phyloP scores from a whole-genome alignment of 2,329 filamentous ascomycete species.

The Exophiala spinifera region DNA sequence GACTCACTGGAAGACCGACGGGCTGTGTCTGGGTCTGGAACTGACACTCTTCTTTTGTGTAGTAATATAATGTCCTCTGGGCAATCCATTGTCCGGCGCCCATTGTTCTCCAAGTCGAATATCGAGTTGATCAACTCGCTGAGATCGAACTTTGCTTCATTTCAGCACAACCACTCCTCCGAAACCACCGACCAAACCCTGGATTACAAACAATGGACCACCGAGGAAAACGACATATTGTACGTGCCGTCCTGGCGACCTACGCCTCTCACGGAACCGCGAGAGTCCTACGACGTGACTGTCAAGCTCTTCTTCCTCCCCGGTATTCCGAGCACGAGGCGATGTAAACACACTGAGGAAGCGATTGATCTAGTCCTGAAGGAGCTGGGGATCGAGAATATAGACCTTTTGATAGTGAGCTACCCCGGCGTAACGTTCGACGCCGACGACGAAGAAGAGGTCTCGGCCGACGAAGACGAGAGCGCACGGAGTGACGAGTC shows the following conservation, averaged over 20 bases:
- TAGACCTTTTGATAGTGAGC: constrained; percentile 87
- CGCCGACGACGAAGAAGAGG: constrained; percentile 72
- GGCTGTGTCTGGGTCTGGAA: neutral
- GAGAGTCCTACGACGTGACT: constrained; percentile 85
- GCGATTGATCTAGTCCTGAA: constrained; percentile 76
- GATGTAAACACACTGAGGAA: constrained; percentile 69
- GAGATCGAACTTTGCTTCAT: constrained; percentile 74
- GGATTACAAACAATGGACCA: constrained; percentile 61
- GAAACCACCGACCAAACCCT: constrained; percentile 9
- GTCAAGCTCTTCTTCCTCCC: constrained; percentile 93
- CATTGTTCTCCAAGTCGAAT: constrained; percentile 78
- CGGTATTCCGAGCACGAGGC: constrained; percentile 60
- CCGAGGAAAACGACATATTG: constrained; percentile 56
- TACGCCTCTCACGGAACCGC: constrained; percentile 71
- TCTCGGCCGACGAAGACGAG: constrained; percentile 51
- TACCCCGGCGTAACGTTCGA: constrained; percentile 94
- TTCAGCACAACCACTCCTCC: constrained; percentile 55
- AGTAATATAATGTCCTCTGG: constrained; percentile 83
- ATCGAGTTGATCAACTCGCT: constrained; percentile 88
- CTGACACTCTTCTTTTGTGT: constrained; percentile 8
- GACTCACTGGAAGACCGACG: neutral
- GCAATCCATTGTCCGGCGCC: constrained; percentile 77
- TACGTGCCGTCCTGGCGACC: constrained; percentile 79
- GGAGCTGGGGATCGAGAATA: constrained; percentile 69
- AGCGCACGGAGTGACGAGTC: constrained; percentile 37